Percentiles rank a stretch among this genome's conserved stretches.
phyloP scores from a whole-genome alignment of 2,329 filamentous ascomycete genomes.

The Diaporthe ilicicola region DNA sequence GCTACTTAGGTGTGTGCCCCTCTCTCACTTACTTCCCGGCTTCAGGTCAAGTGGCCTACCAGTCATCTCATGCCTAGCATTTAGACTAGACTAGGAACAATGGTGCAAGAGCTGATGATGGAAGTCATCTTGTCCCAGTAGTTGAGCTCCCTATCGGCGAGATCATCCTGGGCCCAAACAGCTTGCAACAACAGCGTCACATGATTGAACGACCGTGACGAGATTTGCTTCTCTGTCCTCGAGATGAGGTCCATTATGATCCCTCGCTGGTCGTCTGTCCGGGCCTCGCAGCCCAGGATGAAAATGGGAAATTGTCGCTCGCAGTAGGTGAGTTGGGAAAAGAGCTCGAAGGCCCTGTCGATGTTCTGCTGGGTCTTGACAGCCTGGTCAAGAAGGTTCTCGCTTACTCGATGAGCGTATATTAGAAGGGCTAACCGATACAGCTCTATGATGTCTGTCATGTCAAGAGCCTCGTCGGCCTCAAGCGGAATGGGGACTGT shows the following conservation, averaged over 20 bases:
- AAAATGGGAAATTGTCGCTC: conserved; percentile 19
- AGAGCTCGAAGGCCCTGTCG: background rate
- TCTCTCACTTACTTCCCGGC: background rate
- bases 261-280: conserved; percentile 8
- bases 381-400: background rate
- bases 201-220: conserved; percentile 7
- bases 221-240: background rate
- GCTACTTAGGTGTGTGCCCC: too few relatives aligned
- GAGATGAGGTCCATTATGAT: background rate
- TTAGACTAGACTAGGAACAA: conserved; percentile 4
- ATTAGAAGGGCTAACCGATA: background rate
- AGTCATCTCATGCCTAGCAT: background rate
- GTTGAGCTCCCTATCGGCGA: background rate
- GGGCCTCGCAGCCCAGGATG: conserved; percentile 12
- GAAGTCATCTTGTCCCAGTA: background rate
- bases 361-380: background rate
- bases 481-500: background rate
- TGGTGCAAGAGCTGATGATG: background rate
- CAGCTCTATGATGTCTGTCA: background rate
- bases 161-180: conserved; percentile 3
- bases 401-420: background rate
- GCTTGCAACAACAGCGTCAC: background rate
- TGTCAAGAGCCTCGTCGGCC: background rate
- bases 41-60: accelerated
- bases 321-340: background rate